Base-by-base conservation (phyloP, 2,329 filamentous ascomycete species). In the Colletotrichum plurivorum region DNA sequence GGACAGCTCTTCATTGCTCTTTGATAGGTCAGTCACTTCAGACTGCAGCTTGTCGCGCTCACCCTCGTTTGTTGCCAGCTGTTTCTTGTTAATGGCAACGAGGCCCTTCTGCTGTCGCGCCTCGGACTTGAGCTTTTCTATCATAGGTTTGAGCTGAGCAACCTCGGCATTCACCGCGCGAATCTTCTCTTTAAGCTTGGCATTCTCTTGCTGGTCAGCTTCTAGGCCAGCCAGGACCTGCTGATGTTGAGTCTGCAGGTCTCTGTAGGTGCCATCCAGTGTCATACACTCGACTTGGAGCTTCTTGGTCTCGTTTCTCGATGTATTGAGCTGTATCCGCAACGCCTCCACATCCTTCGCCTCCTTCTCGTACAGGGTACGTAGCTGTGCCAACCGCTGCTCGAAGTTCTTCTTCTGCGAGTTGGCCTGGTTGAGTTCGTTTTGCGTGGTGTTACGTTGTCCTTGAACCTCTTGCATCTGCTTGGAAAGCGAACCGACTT, bases 81-180 rank as follows among this genome's bases (percentile, higher is more conserved):
- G 96, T 84, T 99, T 99, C 86, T 97, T 98, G 83, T 98, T 98
- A 83, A 99, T 99, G 51, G 96, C 95, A 36, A 97, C 95, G 73
- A 98, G 86, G 18, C 96, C 96, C 83, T 97, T 98, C 77, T 98
- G 95, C 79, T 98, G 96, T 49, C 96, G 91, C 27, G 94, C 94
- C 74, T 98, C 94, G 13, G 92, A 94, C 78, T 93, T 94, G 75
- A 97, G 87, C 84, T 98, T 98, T 79, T 99, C 96, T 60, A 99
- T 90, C 73, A 95, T 92, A 39, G 95, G 94, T 79, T 94, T 97
- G 48, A 98, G 84, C 79, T 94, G 92, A 18, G 89, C 87, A 74
- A 97, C 91, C 79, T 97, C 94, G 13, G 89, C 87, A 76, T 97
- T 99, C 49, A 94, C 88, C 60, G 91, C 87, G 39, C 92, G 90